phyloP scores from a whole-genome alignment of 2,329 filamentous ascomycete species.

The Phialocephala sp. region DNA sequence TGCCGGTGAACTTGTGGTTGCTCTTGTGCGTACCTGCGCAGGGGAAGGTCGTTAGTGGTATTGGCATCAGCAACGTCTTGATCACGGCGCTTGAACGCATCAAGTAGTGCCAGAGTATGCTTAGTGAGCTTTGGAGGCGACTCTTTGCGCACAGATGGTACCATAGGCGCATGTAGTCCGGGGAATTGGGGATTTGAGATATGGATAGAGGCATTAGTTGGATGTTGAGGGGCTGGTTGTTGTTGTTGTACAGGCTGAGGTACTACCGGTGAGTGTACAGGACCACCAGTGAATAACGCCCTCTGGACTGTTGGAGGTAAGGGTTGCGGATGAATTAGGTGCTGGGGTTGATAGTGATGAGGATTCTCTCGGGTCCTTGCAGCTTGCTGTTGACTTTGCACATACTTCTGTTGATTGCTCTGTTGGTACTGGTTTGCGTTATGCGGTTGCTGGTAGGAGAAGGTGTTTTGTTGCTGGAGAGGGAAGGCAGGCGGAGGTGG shows the following conservation, averaged over 20 bases:
- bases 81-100: conserved; percentile 49
- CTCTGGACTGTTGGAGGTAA: conserved; percentile 61
- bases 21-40: conserved; percentile 27
- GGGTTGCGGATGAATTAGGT: conserved; percentile 45
- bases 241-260: conserved; percentile 41
- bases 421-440: conserved; percentile 22
- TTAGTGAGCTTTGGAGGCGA: conserved; percentile 45
- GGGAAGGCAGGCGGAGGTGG: conserved; percentile 56
- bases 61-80: conserved; percentile 21
- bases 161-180: conserved; percentile 37
- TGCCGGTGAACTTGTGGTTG: conserved; percentile 13
- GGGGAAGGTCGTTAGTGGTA: conserved; percentile 27
- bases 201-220: conserved; percentile 14
- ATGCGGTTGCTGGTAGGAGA: conserved; percentile 37
- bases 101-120: conserved; percentile 52
- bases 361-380: conserved; percentile 35
- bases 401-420: conserved; percentile 19
- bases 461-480: conserved; percentile 37
- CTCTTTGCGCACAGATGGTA: conserved; percentile 34
- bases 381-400: conserved; percentile 19
- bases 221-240: conserved; percentile 25
- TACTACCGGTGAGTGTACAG: conserved; percentile 41
- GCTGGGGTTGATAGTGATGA: conserved; percentile 40
- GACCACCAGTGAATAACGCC: conserved; percentile 52
- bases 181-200: conserved; percentile 37